Percentiles rank a stretch among this genome's conserved stretches.
Evolutionary conservation across 2,329 filamentous ascomycete genomes (phyloP).

Genomic region (Thelonectria discophora): DNA sequence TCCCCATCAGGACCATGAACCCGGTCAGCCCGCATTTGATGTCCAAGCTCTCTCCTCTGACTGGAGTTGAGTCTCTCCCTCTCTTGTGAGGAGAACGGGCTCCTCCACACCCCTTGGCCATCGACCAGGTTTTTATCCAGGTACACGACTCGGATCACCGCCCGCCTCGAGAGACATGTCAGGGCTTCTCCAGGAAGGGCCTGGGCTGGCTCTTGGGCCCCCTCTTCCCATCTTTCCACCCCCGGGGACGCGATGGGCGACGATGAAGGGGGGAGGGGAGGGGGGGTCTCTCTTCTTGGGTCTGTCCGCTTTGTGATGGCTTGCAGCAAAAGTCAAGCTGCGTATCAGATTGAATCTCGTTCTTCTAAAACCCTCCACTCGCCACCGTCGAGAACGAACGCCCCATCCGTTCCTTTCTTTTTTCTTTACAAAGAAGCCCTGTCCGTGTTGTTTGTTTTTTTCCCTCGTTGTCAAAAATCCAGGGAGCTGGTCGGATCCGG

Average conservation of each 20-base stretch:
- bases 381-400: conserved; percentile 5
- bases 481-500: conserved; percentile 13
- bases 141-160: conserved; percentile 36
- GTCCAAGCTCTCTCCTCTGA: conserved; percentile 11
- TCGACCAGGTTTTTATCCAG: conserved; percentile 13
- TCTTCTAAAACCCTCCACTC: conserved; percentile 13
- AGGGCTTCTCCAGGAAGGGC: conserved; percentile 29
- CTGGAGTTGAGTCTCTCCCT: no score
- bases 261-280: background rate
- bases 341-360: conserved; percentile 3
- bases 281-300: background rate
- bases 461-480: background rate
- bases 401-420: conserved; percentile 20
- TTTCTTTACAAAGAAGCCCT: conserved; percentile 6
- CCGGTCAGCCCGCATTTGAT: conserved; percentile 1
- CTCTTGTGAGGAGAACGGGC: no score
- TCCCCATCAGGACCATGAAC: background rate
- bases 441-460: no score
- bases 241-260: conserved; percentile 10
- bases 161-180: conserved; percentile 27
- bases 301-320: no score
- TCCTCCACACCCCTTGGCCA: no score
- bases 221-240: conserved; percentile 4
- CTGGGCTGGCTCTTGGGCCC: conserved; percentile 22
- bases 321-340: no score